phyloP scores from a whole-genome alignment of 2,329 filamentous ascomycete species.

The Metarhizium guizhouense region DNA sequence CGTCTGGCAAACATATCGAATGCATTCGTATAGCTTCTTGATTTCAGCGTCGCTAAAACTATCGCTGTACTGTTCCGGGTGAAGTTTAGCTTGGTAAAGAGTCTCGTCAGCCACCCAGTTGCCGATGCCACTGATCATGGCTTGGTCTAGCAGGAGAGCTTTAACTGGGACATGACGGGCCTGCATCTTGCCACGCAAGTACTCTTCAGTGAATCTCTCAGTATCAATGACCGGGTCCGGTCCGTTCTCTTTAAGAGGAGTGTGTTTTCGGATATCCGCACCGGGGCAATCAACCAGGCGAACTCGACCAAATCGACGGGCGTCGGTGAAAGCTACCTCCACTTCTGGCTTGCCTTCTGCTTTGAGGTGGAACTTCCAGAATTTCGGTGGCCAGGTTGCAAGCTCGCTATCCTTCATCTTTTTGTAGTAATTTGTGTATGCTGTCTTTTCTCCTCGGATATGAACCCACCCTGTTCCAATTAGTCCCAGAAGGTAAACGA shows the following conservation, averaged over 20 bases:
- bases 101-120: slow-evolving; percentile 98
- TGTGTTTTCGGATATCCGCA: slow-evolving; percentile 63
- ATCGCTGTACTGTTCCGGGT: slow-evolving; percentile 89
- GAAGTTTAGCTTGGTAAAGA: slow-evolving; percentile 77
- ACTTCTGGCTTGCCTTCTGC: slow-evolving; percentile 45
- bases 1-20: slow-evolving; percentile 70
- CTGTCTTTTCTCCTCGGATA: slow-evolving; percentile 68
- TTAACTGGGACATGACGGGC: slow-evolving; percentile 82
- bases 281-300: slow-evolving; percentile 74
- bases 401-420: slow-evolving; percentile 51
- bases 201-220: slow-evolving; percentile 66
- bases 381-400: slow-evolving; percentile 77
- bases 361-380: slow-evolving; percentile 76
- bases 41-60: slow-evolving; percentile 67
- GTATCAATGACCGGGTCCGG: slow-evolving; percentile 85
- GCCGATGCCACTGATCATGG: slow-evolving; percentile 82
- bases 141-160: slow-evolving; percentile 78
- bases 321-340: slow-evolving; percentile 74
- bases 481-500: background rate
- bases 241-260: slow-evolving; percentile 82
- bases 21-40: slow-evolving; percentile 58
- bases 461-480: slow-evolving; percentile 64
- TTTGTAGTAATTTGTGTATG: slow-evolving; percentile 77
- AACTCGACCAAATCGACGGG: slow-evolving; percentile 69
- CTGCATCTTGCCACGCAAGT: slow-evolving; percentile 61